These are phyloP conservation scores for Neoarthrinium moseri DNA, from an alignment of 2,329 filamentous ascomycete species.

Conservation along the genomic window DNA sequence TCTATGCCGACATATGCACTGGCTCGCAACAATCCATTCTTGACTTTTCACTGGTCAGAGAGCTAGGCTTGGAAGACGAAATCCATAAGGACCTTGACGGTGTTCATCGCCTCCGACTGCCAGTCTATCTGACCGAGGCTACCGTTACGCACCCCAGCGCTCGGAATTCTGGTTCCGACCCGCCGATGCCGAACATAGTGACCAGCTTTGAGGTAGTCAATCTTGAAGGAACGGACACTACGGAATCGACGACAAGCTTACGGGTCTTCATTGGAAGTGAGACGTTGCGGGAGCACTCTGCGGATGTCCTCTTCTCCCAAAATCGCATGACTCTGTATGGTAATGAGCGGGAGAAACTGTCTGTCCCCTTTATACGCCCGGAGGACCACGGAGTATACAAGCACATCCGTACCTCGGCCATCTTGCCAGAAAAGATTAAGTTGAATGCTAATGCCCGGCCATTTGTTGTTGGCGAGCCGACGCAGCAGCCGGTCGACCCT, in stretches of 20 bases:
- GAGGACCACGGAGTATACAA: conserved; percentile 84
- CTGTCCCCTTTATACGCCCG: conserved; percentile 87
- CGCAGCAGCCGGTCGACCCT: conserved; percentile 15
- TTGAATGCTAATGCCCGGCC: conserved; percentile 53
- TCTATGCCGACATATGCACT: conserved; percentile 91
- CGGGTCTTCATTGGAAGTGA: conserved; percentile 91
- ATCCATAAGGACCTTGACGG: conserved; percentile 67
- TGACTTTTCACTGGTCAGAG: conserved; percentile 70
- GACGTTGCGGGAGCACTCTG: conserved; percentile 78
- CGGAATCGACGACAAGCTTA: conserved; percentile 61
- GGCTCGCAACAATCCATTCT: conserved; percentile 88
- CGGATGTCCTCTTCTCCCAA: conserved; percentile 88
- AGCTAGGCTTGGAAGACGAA: conserved; percentile 68
- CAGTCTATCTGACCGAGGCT: conserved; percentile 89
- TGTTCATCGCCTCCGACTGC: conserved; percentile 67
- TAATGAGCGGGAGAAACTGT: conserved; percentile 81
- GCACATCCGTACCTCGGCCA: conserved; percentile 64
- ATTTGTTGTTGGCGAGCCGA: conserved; percentile 38
- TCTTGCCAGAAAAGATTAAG: conserved; percentile 54
- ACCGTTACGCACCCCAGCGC: conserved; percentile 75
- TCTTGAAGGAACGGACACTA: conserved; percentile 47
- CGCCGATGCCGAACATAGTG: conserved; percentile 78
- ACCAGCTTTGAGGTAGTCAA: conserved; percentile 76
- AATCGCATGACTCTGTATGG: conserved; percentile 87
- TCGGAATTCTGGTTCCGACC: conserved; percentile 68